Conservation (phyloP, 306 rosid genomes). For the Fagus crenata region DNA sequence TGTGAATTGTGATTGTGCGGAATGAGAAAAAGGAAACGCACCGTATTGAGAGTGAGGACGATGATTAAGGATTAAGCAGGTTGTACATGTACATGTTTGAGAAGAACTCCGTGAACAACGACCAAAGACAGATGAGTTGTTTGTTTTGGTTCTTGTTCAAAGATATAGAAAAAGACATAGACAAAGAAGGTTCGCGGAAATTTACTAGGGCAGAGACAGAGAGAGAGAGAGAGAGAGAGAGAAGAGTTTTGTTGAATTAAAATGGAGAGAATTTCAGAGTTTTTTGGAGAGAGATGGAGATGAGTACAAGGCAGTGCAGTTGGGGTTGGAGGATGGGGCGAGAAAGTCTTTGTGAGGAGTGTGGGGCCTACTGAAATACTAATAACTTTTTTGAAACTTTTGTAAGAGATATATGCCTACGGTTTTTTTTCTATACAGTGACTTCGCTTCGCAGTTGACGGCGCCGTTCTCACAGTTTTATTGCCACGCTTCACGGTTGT, state of each 20-base stretch:
- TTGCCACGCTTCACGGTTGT: too few species aligned
- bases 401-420: neutral
- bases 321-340: constrained; percentile 3
- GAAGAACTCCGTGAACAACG: constrained; percentile 9
- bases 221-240: neutral
- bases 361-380: constrained; percentile 37
- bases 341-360: constrained; percentile 35
- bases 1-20: too few species aligned
- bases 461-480: too few species aligned
- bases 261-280: neutral
- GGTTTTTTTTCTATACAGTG: neutral
- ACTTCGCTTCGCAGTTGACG: too few species aligned
- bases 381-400: neutral
- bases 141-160: constrained; percentile 5
- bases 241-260: neutral
- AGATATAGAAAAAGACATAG: neutral
- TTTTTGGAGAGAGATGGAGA: neutral
- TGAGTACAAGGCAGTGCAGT: constrained; percentile 6
- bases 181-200: constrained; percentile 50
- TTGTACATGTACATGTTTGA: constrained; percentile 1
- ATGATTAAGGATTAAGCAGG: neutral
- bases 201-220: constrained; percentile 18
- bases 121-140: constrained; percentile 4
- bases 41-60: neutral
- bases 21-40: constrained; percentile 5